phyloP scores from a whole-genome alignment of 768 basidiomycete species.

The Megacollybia marginata region DNA sequence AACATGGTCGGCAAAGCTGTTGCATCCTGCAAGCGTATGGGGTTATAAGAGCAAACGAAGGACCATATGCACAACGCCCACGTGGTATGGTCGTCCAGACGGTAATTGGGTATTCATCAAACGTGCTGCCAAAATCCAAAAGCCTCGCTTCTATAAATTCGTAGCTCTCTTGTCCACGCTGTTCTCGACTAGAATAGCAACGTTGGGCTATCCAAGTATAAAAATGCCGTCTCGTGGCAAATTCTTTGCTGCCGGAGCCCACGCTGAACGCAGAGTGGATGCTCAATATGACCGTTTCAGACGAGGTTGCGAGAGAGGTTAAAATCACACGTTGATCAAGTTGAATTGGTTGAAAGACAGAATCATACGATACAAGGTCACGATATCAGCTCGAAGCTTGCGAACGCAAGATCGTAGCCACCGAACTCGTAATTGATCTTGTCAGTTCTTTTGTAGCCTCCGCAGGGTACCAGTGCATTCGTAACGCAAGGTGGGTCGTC shows the following conservation, averaged over 20 bases:
- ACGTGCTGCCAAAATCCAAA: too few species aligned
- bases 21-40: constrained; percentile 31
- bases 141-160: too few species aligned
- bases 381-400: constrained; percentile 68
- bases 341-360: constrained; percentile 9
- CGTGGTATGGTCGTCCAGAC: too few species aligned
- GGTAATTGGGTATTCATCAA: too few species aligned
- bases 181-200: too few species aligned
- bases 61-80: too few species aligned
- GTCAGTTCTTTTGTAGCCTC: constrained; percentile 76
- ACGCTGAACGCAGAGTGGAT: not conserved
- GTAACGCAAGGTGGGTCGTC: constrained; percentile 9
- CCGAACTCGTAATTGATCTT: constrained; percentile 98
- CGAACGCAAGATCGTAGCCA: constrained; percentile 85
- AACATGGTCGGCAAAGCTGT: constrained; percentile 28
- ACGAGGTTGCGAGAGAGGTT: not conserved
- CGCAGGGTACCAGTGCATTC: constrained; percentile 1
- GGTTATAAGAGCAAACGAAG: constrained; percentile 21
- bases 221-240: not conserved
- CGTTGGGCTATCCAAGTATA: constrained; percentile 1
- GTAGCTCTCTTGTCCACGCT: too few species aligned
- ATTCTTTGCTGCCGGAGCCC: too few species aligned
- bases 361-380: not conserved
- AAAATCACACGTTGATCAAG: constrained; percentile 8
- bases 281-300: not conserved